Percentiles rank a stretch among this genome's conserved stretches.
Evolutionary conservation across 2,329 filamentous ascomycete species (phyloP).

Genomic region (Reticulascus tulasneorum): DNA sequence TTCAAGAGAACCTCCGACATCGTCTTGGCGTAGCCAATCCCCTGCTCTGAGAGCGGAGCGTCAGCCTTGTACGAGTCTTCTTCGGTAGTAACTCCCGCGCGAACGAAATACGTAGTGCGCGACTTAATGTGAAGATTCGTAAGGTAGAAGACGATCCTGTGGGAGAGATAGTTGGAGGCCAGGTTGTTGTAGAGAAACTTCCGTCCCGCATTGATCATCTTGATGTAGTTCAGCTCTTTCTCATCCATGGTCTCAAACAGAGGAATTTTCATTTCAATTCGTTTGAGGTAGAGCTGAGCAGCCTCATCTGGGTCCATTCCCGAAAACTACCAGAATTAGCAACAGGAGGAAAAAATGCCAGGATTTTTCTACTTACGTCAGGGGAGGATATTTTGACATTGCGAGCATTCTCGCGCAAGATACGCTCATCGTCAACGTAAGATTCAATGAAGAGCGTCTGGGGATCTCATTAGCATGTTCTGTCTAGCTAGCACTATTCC

Average conservation of each 20-base stretch:
- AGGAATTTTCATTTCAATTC: slow-evolving; percentile 89
- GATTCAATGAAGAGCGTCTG: slow-evolving; percentile 96
- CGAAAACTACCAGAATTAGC: slow-evolving; percentile 58
- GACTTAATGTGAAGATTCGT: slow-evolving; percentile 97
- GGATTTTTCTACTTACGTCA: slow-evolving; percentile 57
- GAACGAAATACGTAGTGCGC: slow-evolving; percentile 86
- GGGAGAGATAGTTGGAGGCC: slow-evolving; percentile 92
- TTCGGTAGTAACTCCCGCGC: slow-evolving; percentile 80
- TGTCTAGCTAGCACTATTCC: neutral
- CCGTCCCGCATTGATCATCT: slow-evolving; percentile 97
- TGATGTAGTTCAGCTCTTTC: slow-evolving; percentile 91
- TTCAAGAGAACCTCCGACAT: slow-evolving; percentile 81
- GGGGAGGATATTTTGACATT: slow-evolving; percentile 98
- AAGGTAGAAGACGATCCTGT: slow-evolving; percentile 96
- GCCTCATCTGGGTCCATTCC: slow-evolving; percentile 91
- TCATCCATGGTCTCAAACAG: slow-evolving; percentile 97
- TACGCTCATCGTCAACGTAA: slow-evolving; percentile 85
- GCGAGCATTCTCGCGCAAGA: slow-evolving; percentile 93
- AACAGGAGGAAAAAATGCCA: neutral
- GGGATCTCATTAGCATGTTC: neutral
- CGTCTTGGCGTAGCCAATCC: slow-evolving; percentile 73
- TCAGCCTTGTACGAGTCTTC: slow-evolving; percentile 92
- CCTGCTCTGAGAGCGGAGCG: slow-evolving; percentile 75
- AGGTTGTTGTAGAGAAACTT: slow-evolving; percentile 95
- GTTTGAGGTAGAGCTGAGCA: slow-evolving; percentile 82